phyloP scores from a whole-genome alignment of 257 asterid genomes.

The Oldenlandia corymbosa region DNA sequence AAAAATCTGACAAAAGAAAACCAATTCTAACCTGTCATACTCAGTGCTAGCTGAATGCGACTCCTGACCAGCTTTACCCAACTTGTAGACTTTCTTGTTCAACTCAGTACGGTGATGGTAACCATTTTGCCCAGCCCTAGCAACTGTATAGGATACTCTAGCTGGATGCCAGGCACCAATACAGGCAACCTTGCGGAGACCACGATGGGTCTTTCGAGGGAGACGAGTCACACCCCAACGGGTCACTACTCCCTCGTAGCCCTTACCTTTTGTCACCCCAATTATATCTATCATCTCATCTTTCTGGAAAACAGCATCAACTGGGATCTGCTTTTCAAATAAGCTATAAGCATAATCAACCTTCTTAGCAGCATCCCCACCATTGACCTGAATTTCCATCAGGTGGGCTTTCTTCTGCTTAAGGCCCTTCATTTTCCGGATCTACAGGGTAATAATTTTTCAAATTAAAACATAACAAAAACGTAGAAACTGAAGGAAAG shows the following conservation, averaged over 20 bases:
- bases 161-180: conserved; percentile 98
- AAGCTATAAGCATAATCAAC: conserved; percentile 72
- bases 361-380: conserved; percentile 82
- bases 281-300: conserved; percentile 90
- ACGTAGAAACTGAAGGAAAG: too few species aligned
- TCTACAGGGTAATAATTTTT: conserved; percentile 26
- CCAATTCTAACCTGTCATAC: conserved; percentile 53
- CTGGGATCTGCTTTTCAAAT: conserved; percentile 86
- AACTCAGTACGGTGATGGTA: conserved; percentile 91
- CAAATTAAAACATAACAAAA: background rate
- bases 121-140: conserved; percentile 96
- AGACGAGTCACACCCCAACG: conserved; percentile 98
- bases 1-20: too few species aligned
- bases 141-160: conserved; percentile 83
- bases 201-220: conserved; percentile 88
- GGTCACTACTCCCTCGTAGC: conserved; percentile 87
- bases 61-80: conserved; percentile 77
- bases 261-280: conserved; percentile 89
- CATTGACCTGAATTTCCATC: conserved; percentile 91
- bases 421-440: conserved; percentile 82
- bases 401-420: conserved; percentile 92
- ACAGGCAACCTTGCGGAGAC: conserved; percentile 92
- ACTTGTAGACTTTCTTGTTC: conserved; percentile 82
- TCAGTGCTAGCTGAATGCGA: conserved; percentile 69
- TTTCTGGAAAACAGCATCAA: conserved; percentile 84